Evolutionary conservation across 768 basidiomycete genomes (phyloP).

Genomic region (Tylopilus subfusipes): DNA sequence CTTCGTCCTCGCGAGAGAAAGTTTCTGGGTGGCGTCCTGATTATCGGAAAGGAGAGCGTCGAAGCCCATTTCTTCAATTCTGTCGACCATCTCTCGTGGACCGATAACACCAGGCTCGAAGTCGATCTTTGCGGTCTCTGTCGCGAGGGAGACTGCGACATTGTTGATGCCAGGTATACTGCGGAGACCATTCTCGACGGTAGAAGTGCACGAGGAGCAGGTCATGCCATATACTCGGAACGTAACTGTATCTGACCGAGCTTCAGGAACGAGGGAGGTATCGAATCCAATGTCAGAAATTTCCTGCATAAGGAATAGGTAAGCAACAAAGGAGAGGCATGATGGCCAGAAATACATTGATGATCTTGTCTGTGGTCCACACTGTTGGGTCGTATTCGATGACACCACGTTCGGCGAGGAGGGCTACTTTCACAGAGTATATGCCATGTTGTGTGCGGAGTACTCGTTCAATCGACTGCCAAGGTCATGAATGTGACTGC

Average conservation of each 20-base stretch:
- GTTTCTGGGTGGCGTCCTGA: slow-evolving; percentile 77
- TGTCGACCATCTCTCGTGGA: slow-evolving; percentile 84
- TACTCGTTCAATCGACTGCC: slow-evolving; percentile 80
- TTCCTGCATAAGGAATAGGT: slow-evolving; percentile 51
- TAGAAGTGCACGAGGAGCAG: slow-evolving; percentile 74
- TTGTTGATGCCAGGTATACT: slow-evolving; percentile 68
- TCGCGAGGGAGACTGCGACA: slow-evolving; percentile 71
- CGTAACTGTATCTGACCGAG: slow-evolving; percentile 62
- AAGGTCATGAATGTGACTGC: background rate
- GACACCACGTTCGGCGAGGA: slow-evolving; percentile 91
- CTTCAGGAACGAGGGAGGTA: slow-evolving; percentile 68
- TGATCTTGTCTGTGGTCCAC: slow-evolving; percentile 83
- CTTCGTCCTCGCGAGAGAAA: slow-evolving; percentile 81
- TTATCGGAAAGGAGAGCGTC: slow-evolving; percentile 84
- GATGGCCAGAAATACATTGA: slow-evolving; percentile 45
- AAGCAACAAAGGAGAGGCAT: background rate
- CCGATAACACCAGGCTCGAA: slow-evolving; percentile 74
- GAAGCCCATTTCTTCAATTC: slow-evolving; percentile 85
- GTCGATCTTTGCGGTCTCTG: slow-evolving; percentile 68
- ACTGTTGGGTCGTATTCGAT: slow-evolving; percentile 80
- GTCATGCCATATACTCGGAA: slow-evolving; percentile 92
- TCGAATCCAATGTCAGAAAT: slow-evolving; percentile 93
- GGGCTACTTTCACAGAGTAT: slow-evolving; percentile 84
- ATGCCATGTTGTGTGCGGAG: slow-evolving; percentile 86
- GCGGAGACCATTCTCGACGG: slow-evolving; percentile 68